These are phyloP conservation scores for Trichoderma sp. DNA, from an alignment of 2,329 filamentous ascomycete species.

Conservation along the genomic window DNA sequence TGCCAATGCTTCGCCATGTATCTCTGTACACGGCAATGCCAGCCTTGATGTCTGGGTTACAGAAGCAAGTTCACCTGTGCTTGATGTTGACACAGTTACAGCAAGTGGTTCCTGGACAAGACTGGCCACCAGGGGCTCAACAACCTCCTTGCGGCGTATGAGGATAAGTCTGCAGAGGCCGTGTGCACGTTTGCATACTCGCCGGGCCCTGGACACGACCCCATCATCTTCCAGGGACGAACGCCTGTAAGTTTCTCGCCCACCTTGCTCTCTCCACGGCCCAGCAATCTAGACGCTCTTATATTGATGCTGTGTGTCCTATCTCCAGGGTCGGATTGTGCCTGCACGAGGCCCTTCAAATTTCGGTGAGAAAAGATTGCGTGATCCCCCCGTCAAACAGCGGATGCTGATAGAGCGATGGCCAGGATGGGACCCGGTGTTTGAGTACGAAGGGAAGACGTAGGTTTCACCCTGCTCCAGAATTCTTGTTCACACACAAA, in stretches of 20 bases:
- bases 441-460: constrained; percentile 90
- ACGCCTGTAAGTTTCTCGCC: constrained; percentile 63
- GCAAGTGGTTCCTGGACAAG: constrained; percentile 89
- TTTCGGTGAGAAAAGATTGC: constrained; percentile 67
- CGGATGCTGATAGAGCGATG: neutral
- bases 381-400: neutral
- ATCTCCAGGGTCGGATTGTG: constrained; percentile 71
- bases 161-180: constrained; percentile 88
- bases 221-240: constrained; percentile 87
- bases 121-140: constrained; percentile 86
- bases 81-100: constrained; percentile 42
- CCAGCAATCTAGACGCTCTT: neutral
- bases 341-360: constrained; percentile 74
- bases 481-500: neutral
- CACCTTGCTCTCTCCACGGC: neutral
- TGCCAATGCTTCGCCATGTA: neutral
- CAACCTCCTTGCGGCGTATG: constrained; percentile 83
- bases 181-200: constrained; percentile 96
- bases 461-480: constrained; percentile 41
- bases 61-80: neutral
- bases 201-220: constrained; percentile 78
- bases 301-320: constrained; percentile 8
- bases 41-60: no score
- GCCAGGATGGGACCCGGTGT: constrained; percentile 91
- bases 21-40: no score